These are phyloP conservation scores for Epichloe baconii DNA, from an alignment of 2,329 filamentous ascomycete genomes.

Conservation along the genomic window DNA sequence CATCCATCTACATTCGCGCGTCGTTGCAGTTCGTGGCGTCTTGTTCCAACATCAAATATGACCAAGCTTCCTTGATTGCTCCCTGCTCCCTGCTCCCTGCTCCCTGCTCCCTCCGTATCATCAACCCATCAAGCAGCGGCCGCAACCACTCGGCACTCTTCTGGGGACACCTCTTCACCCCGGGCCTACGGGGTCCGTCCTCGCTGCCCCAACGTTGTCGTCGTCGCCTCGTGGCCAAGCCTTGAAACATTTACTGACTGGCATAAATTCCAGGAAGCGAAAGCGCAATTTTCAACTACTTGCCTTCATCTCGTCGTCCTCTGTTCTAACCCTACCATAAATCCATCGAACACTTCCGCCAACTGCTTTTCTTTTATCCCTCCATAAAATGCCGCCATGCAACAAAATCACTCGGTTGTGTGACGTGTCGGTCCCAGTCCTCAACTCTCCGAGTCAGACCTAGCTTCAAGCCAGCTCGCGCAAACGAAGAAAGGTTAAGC, in stretches of 20 bases:
- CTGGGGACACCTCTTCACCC: no score
- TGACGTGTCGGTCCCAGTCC: no score
- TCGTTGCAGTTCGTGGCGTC: no score
- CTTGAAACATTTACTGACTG: no score
- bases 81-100: constrained; percentile 13
- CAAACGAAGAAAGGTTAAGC: not conserved
- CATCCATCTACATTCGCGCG: no score
- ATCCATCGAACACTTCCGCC: not conserved
- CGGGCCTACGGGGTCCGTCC: no score
- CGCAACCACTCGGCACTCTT: no score
- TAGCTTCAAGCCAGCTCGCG: not conserved
- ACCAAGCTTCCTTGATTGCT: no score
- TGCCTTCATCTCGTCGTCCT: not conserved
- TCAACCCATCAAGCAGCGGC: constrained; percentile 53
- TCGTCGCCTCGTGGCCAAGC: not conserved
- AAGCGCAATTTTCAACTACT: not conserved
- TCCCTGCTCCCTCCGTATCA: constrained; percentile 40
- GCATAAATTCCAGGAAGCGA: not conserved
- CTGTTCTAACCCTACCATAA: not conserved
- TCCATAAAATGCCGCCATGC: not conserved
- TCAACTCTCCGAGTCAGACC: not conserved
- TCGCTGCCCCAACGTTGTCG: not conserved
- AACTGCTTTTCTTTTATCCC: not conserved
- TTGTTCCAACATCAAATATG: no score
- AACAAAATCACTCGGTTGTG: not conserved